Conservation (phyloP, 441 rosid genomes). For the Isatis lusitanica region DNA sequence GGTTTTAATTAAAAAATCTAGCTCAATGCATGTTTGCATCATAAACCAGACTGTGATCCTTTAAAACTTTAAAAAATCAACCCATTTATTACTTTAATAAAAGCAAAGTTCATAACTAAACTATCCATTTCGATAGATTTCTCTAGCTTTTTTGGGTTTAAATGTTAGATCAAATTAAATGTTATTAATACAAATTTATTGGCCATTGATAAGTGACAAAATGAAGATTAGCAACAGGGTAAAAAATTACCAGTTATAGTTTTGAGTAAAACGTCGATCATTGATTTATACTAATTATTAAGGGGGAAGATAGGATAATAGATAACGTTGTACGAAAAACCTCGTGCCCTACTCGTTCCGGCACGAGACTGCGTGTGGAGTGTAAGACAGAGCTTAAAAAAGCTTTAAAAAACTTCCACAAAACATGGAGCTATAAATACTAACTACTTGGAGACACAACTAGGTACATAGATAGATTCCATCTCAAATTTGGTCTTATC, state of each 20-base stretch:
- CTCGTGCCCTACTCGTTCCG: conserved; percentile 36
- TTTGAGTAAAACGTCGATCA: conserved; percentile 9
- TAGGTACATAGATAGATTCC: conserved; percentile 24
- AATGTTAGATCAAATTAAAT: not conserved
- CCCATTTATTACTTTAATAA: not conserved
- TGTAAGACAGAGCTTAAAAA: conserved; percentile 18
- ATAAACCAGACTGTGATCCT: not conserved
- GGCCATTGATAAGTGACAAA: not conserved
- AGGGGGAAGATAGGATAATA: not conserved
- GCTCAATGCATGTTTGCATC: no score
- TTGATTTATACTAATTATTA: not conserved
- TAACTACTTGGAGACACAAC: conserved; percentile 20
- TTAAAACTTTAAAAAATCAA: not conserved
- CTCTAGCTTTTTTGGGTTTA: not conserved
- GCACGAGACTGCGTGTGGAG: conserved; percentile 39
- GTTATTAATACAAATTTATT: not conserved
- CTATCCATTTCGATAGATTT: no score
- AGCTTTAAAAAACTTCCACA: conserved; percentile 5
- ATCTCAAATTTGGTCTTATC: conserved; percentile 29
- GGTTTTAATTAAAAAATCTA: no score
- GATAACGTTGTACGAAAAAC: conserved; percentile 26
- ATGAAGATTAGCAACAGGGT: not conserved
- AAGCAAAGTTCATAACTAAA: no score
- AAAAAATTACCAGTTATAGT: no score
- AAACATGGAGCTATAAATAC: conserved; percentile 24